Evolutionary conservation across 108 stramenopile genomes (phyloP).

Genomic region (Nitzschia sp.): DNA sequence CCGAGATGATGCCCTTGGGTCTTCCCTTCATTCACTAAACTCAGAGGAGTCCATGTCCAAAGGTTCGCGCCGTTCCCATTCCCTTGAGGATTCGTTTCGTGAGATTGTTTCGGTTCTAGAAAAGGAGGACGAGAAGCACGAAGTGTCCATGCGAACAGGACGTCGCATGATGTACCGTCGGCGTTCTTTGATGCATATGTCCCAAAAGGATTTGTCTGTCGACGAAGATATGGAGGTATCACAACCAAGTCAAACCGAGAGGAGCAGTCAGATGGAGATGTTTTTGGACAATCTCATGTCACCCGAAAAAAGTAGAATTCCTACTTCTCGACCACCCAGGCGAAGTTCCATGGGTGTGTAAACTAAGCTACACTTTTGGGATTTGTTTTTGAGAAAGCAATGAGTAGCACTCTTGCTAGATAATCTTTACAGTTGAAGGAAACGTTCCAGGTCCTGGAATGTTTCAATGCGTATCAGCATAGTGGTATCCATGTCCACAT

Average conservation of each 20-base stretch:
- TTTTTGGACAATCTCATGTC: background rate
- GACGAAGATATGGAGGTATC: background rate
- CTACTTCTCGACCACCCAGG: background rate
- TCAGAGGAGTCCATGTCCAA: too few species aligned
- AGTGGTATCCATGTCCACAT: conserved; percentile 26
- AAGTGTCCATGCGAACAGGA: background rate
- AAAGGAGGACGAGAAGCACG: background rate
- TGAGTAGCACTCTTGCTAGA: too few species aligned
- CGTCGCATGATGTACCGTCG: background rate
- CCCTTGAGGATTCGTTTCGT: background rate
- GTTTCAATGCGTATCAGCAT: background rate
- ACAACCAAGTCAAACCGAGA: background rate
- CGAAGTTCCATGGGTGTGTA: too few species aligned
- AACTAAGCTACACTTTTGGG: too few species aligned
- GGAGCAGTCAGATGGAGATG: background rate
- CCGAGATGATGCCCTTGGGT: too few species aligned
- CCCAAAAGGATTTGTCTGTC: background rate
- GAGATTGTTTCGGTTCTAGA: background rate
- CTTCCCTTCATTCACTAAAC: too few species aligned
- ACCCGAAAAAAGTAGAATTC: background rate
- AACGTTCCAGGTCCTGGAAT: too few species aligned
- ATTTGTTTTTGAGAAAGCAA: too few species aligned
- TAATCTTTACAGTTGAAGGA: too few species aligned
- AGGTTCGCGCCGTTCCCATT: background rate
- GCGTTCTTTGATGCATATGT: background rate